These are phyloP conservation scores for Beta corolliflora DNA, from an alignment of 179 eudicot species.

Conservation along the genomic window DNA sequence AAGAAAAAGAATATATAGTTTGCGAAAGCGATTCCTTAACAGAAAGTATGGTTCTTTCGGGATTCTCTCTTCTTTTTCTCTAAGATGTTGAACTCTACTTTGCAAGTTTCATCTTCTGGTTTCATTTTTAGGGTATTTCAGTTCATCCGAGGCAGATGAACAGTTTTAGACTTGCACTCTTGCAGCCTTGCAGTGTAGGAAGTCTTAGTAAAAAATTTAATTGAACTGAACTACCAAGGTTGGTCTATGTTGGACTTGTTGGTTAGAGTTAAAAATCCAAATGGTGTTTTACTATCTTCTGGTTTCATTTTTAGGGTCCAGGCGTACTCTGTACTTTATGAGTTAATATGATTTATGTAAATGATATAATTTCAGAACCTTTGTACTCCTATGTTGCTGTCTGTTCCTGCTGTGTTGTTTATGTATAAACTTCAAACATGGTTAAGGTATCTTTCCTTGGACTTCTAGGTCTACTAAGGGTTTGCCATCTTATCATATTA, in stretches of 20 bases:
- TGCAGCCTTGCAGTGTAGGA: neutral
- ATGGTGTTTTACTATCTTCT: neutral
- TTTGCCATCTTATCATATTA: neutral
- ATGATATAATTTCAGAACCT: neutral
- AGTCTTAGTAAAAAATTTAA: neutral
- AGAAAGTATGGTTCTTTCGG: neutral
- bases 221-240: neutral
- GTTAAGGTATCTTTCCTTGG: neutral
- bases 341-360: neutral
- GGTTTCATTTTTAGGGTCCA: no score
- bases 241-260: neutral
- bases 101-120: neutral
- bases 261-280: neutral
- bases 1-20: neutral
- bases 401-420: neutral
- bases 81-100: neutral
- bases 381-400: neutral
- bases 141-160: neutral
- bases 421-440: neutral
- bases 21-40: neutral
- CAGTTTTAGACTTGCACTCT: neutral
- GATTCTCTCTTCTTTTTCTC: neutral
- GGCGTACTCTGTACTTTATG: neutral
- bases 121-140: neutral
- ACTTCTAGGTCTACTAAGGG: neutral